Evolutionary conservation across 345 rosid species (phyloP).

Genomic region (Luvunga scandens): DNA sequence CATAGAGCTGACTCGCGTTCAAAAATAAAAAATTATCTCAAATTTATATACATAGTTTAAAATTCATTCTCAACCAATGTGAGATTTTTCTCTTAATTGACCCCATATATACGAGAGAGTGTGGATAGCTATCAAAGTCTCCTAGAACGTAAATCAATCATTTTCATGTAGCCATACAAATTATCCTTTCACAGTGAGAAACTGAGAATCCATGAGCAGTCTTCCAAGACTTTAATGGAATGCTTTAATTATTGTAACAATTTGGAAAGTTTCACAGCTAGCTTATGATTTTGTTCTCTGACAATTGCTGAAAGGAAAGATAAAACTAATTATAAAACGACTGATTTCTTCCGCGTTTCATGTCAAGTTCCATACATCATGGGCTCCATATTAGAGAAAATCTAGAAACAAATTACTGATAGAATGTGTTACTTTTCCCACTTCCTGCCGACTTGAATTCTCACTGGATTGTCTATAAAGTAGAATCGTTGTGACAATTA

Average conservation of each 20-base stretch:
- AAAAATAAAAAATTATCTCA: no score
- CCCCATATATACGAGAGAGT: not conserved
- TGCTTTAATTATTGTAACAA: not conserved
- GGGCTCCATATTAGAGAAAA: slow-evolving; percentile 8
- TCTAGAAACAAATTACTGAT: not conserved
- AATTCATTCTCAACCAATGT: no score
- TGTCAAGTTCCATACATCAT: not conserved
- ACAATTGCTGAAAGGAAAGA: not conserved
- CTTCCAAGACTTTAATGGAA: not conserved
- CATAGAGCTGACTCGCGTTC: no score
- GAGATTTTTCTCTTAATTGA: no score
- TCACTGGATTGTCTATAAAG: no score
- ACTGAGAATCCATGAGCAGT: not conserved
- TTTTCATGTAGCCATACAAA: not conserved
- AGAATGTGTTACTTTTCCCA: no score
- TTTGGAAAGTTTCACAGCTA: no score
- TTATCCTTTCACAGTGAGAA: not conserved
- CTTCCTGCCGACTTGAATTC: no score
- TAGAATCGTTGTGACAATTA: no score
- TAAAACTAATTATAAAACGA: not conserved
- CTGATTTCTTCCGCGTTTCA: not conserved
- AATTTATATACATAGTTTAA: no score
- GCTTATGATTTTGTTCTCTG: not conserved
- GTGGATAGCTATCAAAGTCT: not conserved
- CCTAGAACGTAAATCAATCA: not conserved